phyloP scores from a whole-genome alignment of 139 green algal species.

The Chlamydomonas eustigma region DNA sequence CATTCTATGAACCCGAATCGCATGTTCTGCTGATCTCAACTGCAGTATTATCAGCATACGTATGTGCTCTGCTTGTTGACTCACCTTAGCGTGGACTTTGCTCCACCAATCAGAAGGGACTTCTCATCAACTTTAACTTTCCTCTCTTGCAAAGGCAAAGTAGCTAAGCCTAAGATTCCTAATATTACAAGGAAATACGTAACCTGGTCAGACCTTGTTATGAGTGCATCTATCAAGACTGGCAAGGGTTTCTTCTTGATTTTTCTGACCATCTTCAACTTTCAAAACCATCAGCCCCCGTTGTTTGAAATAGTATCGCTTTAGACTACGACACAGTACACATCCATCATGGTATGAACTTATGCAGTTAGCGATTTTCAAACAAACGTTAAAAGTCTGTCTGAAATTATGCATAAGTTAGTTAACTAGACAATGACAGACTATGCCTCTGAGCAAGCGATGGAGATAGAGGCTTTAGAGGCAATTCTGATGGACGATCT shows the following conservation, averaged over 20 bases:
- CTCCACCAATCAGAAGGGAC: constrained; percentile 46
- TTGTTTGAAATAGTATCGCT: too few relatives aligned
- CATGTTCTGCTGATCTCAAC: too few relatives aligned
- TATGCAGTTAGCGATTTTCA: neutral
- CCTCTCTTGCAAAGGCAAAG: constrained; percentile 44
- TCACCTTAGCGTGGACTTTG: constrained; percentile 38
- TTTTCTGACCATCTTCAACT: too few relatives aligned
- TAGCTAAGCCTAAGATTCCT: constrained; percentile 23
- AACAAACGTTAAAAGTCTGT: neutral
- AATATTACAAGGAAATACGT: constrained; percentile 26
- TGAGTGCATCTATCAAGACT: neutral
- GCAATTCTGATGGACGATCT: constrained; percentile 59
- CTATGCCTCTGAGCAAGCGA: constrained; percentile 48
- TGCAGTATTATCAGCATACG: too few relatives aligned
- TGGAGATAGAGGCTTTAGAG: constrained; percentile 63
- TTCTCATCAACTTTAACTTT: constrained; percentile 64
- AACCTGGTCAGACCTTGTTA: neutral
- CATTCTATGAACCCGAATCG: too few relatives aligned
- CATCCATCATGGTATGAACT: too few relatives aligned
- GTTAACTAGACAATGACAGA: constrained; percentile 40
- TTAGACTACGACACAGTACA: too few relatives aligned
- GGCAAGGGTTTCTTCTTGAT: too few relatives aligned
- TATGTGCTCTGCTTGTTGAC: too few relatives aligned
- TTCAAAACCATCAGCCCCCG: too few relatives aligned
- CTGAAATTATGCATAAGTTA: neutral